Percentiles rank a stretch among this genome's conserved stretches.
phyloP scores from a whole-genome alignment of 768 basidiomycete genomes.

The Daedaleopsis nitida region DNA sequence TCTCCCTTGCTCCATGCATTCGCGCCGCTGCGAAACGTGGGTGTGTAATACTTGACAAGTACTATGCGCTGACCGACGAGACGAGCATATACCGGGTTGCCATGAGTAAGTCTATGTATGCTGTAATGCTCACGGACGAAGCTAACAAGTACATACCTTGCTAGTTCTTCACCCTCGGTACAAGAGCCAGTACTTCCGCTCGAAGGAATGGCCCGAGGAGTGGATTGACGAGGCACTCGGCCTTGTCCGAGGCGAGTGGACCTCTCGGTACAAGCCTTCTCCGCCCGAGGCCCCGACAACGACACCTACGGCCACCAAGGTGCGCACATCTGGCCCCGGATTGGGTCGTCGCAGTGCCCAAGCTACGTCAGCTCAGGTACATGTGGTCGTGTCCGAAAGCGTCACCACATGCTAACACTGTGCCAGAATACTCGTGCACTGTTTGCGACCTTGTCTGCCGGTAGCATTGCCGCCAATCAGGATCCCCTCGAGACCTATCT shows the following conservation, averaged over 20 bases:
- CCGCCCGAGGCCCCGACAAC: too few species aligned
- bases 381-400: too few species aligned
- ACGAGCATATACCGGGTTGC: neutral
- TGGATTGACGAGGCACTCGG: slow-evolving; percentile 23
- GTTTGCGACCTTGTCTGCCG: neutral
- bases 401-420: neutral
- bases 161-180: slow-evolving; percentile 26
- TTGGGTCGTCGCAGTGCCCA: too few species aligned
- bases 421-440: neutral
- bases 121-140: too few species aligned
- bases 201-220: slow-evolving; percentile 20
- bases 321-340: too few species aligned
- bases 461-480: neutral
- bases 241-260: slow-evolving; percentile 4
- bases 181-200: slow-evolving; percentile 25
- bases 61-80: neutral
- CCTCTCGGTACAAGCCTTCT: slow-evolving; percentile 4
- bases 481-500: slow-evolving; percentile 4
- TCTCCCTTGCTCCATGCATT: neutral
- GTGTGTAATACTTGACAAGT: neutral
- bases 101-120: neutral
- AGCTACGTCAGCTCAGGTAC: neutral
- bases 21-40: slow-evolving; percentile 7
- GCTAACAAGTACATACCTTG: neutral
- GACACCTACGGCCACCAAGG: too few species aligned